A percentile compares a stretch with the other conserved stretches of the same genome.
Evolutionary conservation across 116 monocot genomes (phyloP).

Genomic region (Posidonia oceanica): DNA sequence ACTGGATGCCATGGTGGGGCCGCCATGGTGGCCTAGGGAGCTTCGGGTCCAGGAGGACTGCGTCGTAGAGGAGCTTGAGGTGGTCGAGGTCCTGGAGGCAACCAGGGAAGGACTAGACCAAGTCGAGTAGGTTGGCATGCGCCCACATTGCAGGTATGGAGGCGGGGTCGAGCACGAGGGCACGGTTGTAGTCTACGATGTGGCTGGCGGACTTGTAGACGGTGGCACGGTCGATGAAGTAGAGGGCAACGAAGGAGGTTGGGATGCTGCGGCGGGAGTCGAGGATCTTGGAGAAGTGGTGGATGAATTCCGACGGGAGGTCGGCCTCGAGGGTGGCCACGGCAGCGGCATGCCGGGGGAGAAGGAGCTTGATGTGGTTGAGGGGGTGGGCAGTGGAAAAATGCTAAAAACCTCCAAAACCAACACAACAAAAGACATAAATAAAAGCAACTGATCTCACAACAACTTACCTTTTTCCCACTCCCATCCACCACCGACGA

Average conservation of each 20-base stretch:
- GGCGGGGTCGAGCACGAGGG: constrained; percentile 60
- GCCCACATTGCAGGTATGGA: constrained; percentile 68
- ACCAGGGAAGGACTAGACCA: constrained; percentile 42
- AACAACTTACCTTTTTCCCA: no score
- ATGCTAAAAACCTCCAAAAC: no score
- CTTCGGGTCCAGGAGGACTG: constrained; percentile 70
- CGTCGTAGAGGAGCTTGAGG: constrained; percentile 82
- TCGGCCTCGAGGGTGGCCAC: constrained; percentile 70
- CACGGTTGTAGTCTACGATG: constrained; percentile 74
- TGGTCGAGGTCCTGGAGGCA: constrained; percentile 90
- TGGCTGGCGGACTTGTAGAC: constrained; percentile 52
- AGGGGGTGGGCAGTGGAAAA: constrained; percentile 40
- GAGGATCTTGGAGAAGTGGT: constrained; percentile 91
- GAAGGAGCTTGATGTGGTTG: constrained; percentile 72
- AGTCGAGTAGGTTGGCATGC: constrained; percentile 63
- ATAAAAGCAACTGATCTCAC: no score
- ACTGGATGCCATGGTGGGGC: constrained; percentile 39
- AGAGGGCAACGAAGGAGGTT: constrained; percentile 49
- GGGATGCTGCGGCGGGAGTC: constrained; percentile 58
- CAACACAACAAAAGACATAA: no score
- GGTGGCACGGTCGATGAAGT: constrained; percentile 65
- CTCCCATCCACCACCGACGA: no score
- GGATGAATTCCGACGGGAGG: constrained; percentile 54
- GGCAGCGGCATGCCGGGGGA: constrained; percentile 79
- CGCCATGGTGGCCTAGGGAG: constrained; percentile 67